These are phyloP conservation scores for Paraglomus occultum DNA, from an alignment of 192 early-diverging fungal species.

Conservation along the genomic window DNA sequence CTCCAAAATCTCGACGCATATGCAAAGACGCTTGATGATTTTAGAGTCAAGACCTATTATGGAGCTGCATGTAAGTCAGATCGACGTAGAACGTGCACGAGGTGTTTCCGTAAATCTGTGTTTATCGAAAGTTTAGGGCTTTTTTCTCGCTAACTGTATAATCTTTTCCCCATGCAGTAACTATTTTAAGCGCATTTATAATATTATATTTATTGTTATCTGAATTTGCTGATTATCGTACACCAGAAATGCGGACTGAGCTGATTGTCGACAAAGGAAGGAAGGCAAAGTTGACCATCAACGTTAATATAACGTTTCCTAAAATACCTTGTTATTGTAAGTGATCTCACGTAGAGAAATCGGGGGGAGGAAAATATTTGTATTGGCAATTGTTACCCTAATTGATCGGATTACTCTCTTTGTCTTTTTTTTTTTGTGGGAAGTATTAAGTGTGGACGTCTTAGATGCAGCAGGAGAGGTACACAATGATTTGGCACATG, in stretches of 20 bases:
- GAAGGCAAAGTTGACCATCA: slow-evolving; percentile 87
- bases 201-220: slow-evolving; percentile 75
- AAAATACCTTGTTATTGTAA: slow-evolving; percentile 85
- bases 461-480: slow-evolving; percentile 94
- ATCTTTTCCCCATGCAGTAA: slow-evolving; percentile 52
- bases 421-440: neutral
- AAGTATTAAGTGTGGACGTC: slow-evolving; percentile 89
- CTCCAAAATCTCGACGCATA: slow-evolving; percentile 81
- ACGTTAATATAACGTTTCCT: slow-evolving; percentile 89
- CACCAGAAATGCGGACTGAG: slow-evolving; percentile 64
- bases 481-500: slow-evolving; percentile 72
- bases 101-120: slow-evolving; percentile 41
- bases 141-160: slow-evolving; percentile 5
- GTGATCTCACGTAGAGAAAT: slow-evolving; percentile 7
- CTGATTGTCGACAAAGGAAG: slow-evolving; percentile 81
- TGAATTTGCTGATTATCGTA: slow-evolving; percentile 81
- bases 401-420: neutral
- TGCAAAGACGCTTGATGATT: slow-evolving; percentile 96
- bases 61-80: slow-evolving; percentile 65
- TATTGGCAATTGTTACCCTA: neutral
- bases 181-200: slow-evolving; percentile 68
- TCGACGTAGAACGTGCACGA: neutral
- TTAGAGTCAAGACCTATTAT: slow-evolving; percentile 75
- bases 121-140: neutral
- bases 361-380: slow-evolving; percentile 45